Evolutionary conservation across 768 basidiomycete genomes (phyloP).

Genomic region (Panaeolus cyanescens): DNA sequence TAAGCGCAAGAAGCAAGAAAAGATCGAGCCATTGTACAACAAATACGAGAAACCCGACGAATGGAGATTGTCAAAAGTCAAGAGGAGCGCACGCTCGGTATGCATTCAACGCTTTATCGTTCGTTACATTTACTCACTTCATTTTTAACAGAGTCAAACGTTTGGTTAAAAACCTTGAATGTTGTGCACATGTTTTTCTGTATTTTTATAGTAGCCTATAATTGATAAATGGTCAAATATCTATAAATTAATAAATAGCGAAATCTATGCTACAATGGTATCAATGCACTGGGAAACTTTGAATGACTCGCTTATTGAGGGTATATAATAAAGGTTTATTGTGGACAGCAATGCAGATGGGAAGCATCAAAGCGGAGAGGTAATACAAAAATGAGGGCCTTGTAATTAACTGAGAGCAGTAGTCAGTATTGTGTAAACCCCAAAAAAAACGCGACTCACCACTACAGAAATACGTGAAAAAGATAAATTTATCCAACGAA

Average conservation of each 20-base stretch:
- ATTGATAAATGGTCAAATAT: neutral
- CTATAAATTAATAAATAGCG: neutral
- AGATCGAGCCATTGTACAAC: slow-evolving; percentile 95
- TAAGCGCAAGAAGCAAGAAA: slow-evolving; percentile 93
- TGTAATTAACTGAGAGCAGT: neutral
- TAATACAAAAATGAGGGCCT: neutral
- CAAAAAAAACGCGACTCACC: neutral
- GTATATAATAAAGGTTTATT: slow-evolving; percentile 1
- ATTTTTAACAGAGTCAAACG: slow-evolving; percentile 76
- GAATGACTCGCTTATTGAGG: neutral
- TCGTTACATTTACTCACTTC: slow-evolving; percentile 13
- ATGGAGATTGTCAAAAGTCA: slow-evolving; percentile 93
- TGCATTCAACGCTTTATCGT: slow-evolving; percentile 16
- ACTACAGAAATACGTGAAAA: neutral
- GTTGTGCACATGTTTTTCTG: neutral
- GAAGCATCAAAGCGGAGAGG: neutral
- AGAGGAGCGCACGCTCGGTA: slow-evolving; percentile 85
- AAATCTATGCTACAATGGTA: neutral
- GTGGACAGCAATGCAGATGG: neutral
- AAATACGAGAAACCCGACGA: slow-evolving; percentile 94
- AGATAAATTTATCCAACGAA: slow-evolving; percentile 65
- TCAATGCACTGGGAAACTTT: neutral
- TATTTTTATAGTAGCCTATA: neutral
- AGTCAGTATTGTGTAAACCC: neutral
- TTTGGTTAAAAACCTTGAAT: slow-evolving; percentile 62